phyloP scores from a whole-genome alignment of 2,329 filamentous ascomycete species.

The Stachybotrys chartarum region DNA sequence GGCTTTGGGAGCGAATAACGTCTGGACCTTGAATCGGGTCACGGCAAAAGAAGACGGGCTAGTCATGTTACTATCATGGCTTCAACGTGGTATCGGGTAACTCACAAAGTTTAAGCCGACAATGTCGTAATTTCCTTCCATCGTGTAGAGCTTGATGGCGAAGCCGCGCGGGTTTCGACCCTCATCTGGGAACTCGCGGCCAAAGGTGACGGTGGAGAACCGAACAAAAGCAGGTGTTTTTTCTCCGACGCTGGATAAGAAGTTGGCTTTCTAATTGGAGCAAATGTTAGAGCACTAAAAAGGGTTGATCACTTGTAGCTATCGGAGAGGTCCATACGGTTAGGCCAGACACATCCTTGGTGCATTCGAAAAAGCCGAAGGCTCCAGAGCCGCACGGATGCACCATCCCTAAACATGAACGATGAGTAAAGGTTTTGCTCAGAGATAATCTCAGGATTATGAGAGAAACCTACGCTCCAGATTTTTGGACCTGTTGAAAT shows the following conservation, averaged over 20 bases:
- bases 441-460: too few species aligned
- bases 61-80: neutral
- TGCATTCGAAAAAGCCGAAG: slow-evolving; percentile 36
- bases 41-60: slow-evolving; percentile 40
- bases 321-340: too few species aligned
- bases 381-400: slow-evolving; percentile 30
- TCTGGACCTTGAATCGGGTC: slow-evolving; percentile 39
- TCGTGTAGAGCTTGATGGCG: slow-evolving; percentile 63
- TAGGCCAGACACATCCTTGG: slow-evolving; percentile 41
- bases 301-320: neutral
- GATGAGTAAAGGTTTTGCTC: neutral
- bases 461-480: slow-evolving; percentile 34
- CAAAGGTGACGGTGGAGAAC: slow-evolving; percentile 66
- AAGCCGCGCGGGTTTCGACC: slow-evolving; percentile 57
- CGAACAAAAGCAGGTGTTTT: slow-evolving; percentile 52
- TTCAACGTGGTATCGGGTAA: neutral
- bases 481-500: slow-evolving; percentile 48
- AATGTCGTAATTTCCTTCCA: slow-evolving; percentile 54
- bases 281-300: too few species aligned
- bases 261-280: slow-evolving; percentile 7
- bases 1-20: slow-evolving; percentile 37
- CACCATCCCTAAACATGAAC: slow-evolving; percentile 11
- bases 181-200: slow-evolving; percentile 60
- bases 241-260: slow-evolving; percentile 45
- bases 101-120: slow-evolving; percentile 34